Conservation (phyloP, 1,284 basidiomycete genomes). For the Leccinum variabile region DNA sequence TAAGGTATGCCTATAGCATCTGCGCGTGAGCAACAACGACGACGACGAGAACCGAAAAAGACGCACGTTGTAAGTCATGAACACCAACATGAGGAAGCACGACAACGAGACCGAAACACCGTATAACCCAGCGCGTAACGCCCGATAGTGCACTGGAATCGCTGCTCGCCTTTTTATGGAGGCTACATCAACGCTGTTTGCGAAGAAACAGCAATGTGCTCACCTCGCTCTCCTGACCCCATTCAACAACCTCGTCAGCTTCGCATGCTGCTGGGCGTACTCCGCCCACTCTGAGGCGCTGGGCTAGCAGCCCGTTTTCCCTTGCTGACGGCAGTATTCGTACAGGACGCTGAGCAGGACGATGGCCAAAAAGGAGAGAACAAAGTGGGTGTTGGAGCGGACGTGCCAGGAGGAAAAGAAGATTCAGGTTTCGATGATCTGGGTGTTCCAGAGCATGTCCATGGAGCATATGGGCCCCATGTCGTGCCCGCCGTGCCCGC, state of each 20-base stretch:
- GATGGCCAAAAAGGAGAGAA: constrained; percentile 60
- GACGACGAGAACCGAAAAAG: neutral
- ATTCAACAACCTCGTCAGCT: constrained; percentile 37
- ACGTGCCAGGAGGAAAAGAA: constrained; percentile 77
- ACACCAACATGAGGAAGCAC: constrained; percentile 86
- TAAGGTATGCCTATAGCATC: constrained; percentile 59
- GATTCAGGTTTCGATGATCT: constrained; percentile 72
- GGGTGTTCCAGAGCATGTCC: constrained; percentile 80
- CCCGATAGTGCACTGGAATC: constrained; percentile 51
- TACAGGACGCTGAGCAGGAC: constrained; percentile 65
- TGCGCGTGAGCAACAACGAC: neutral
- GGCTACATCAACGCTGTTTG: too few species aligned
- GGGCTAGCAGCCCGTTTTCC: too few species aligned
- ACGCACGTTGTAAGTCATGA: constrained; percentile 84
- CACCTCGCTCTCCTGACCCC: too few species aligned
- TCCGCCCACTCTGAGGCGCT: too few species aligned
- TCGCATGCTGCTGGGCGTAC: constrained; percentile 34
- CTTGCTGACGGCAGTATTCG: constrained; percentile 79
- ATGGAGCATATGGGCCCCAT: constrained; percentile 55
- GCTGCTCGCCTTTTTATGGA: too few species aligned
- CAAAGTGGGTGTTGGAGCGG: constrained; percentile 51
- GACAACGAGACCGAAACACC: constrained; percentile 68
- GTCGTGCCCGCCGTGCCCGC: constrained; percentile 42
- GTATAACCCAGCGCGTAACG: constrained; percentile 63
- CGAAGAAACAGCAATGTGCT: too few species aligned